Evolutionary conservation across 139 green algal genomes (phyloP).

Genomic region (Coccomyxa sp.): DNA sequence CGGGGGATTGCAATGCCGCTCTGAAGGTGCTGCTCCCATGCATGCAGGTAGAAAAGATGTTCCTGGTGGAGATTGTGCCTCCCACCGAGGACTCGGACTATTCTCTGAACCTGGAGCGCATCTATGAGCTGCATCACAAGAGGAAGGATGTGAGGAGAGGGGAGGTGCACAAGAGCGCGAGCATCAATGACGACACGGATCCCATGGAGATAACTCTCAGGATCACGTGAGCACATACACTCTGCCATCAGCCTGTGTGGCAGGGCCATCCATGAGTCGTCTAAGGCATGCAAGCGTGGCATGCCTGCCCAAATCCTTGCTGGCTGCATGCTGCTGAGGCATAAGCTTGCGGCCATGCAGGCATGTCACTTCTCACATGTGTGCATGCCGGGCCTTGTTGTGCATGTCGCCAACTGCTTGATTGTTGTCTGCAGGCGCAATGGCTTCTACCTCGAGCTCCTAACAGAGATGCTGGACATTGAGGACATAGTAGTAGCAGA

Average conservation of each 20-base stretch:
- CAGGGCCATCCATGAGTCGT: too few species aligned
- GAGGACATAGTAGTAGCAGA: not conserved
- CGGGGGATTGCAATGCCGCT: too few species aligned
- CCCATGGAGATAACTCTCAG: not conserved
- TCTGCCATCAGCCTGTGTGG: too few species aligned
- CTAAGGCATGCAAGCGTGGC: too few species aligned
- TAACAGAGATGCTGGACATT: not conserved
- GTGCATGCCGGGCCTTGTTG: too few species aligned
- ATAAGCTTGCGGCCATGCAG: not conserved
- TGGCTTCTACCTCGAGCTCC: not conserved
- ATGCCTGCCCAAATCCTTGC: too few species aligned
- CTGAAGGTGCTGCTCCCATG: not conserved
- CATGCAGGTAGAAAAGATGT: constrained; percentile 12
- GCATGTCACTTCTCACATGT: too few species aligned
- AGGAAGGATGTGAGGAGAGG: not conserved
- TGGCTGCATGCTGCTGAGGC: not conserved
- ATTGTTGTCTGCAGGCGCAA: not conserved
- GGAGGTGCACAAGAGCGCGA: not conserved
- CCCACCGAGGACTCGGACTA: not conserved
- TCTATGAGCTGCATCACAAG: not conserved
- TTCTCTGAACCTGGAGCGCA: constrained; percentile 1
- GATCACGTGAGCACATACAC: not conserved
- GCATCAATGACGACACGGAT: not conserved
- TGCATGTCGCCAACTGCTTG: too few species aligned
- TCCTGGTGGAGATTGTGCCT: not conserved